phyloP scores from a whole-genome alignment of 2,329 filamentous ascomycete species.

The Metarhizium sp. region DNA sequence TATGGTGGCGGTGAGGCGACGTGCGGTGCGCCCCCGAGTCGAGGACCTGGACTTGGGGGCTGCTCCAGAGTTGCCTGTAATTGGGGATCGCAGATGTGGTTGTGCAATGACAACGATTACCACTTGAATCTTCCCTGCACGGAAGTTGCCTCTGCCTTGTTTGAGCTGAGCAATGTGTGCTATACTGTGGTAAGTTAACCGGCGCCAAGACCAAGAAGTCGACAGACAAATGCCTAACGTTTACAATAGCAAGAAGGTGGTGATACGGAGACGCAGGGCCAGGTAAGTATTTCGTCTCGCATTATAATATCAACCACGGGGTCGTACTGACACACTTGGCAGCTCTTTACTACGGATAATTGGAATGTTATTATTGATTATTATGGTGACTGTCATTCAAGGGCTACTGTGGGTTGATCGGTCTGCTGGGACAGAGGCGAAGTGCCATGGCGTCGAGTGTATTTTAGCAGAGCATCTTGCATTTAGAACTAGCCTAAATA shows the following conservation, averaged over 20 bases:
- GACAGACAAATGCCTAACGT: neutral
- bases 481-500: too few species aligned
- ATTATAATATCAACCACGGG: neutral
- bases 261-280: neutral
- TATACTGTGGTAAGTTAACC: neutral
- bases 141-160: neutral
- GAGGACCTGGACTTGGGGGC: neutral
- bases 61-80: constrained; percentile 1
- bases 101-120: neutral
- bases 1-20: too few species aligned
- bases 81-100: neutral
- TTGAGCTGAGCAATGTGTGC: neutral
- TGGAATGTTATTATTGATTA: constrained; percentile 1
- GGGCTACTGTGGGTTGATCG: neutral
- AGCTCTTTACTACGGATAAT: constrained; percentile 1
- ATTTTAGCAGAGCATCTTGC: too few species aligned
- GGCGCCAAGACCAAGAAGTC: too few species aligned
- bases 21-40: neutral
- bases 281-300: neutral
- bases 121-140: neutral
- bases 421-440: too few species aligned
- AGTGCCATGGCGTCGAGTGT: too few species aligned
- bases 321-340: neutral
- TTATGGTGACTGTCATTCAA: neutral
- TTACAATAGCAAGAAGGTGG: neutral